These are phyloP conservation scores for Suillus variegatus DNA, from an alignment of 768 basidiomycete species.

Conservation along the genomic window DNA sequence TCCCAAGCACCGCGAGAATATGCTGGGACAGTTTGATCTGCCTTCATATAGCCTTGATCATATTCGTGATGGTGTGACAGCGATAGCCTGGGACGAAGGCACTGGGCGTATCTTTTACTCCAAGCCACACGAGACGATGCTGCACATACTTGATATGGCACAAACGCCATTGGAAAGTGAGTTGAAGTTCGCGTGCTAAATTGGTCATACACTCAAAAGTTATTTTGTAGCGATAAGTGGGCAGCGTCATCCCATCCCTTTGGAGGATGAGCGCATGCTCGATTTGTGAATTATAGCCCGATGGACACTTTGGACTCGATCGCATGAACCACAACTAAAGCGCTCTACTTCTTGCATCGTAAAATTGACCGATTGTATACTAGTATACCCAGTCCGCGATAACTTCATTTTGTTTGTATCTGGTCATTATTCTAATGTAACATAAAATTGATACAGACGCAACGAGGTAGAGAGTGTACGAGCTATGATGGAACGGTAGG, in stretches of 20 bases:
- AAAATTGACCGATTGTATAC: not conserved
- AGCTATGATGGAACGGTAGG: constrained; percentile 18
- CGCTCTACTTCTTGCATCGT: not conserved
- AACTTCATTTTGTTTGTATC: not conserved
- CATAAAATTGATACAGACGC: constrained; percentile 1
- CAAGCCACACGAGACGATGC: constrained; percentile 37
- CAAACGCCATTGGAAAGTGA: constrained; percentile 35
- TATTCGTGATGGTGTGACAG: constrained; percentile 37
- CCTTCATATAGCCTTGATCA: constrained; percentile 19
- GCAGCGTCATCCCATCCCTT: constrained; percentile 31
- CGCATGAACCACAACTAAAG: not conserved
- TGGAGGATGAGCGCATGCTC: constrained; percentile 34
- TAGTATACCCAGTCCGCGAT: not conserved
- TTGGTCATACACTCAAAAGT: constrained; percentile 25
- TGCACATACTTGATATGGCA: constrained; percentile 54
- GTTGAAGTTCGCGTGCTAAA: constrained; percentile 11
- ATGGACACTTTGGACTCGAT: not conserved
- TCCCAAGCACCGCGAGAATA: constrained; percentile 18
- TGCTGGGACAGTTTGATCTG: constrained; percentile 29
- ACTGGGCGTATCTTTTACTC: constrained; percentile 61
- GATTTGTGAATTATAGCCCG: constrained; percentile 21
- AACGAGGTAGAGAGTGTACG: constrained; percentile 27
- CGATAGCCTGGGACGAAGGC: constrained; percentile 67
- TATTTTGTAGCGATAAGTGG: constrained; percentile 34
- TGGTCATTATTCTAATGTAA: not conserved